Evolutionary conservation across 2,329 filamentous ascomycete genomes (phyloP).

Genomic region (Pseudopyrenochaeta lycopersici): DNA sequence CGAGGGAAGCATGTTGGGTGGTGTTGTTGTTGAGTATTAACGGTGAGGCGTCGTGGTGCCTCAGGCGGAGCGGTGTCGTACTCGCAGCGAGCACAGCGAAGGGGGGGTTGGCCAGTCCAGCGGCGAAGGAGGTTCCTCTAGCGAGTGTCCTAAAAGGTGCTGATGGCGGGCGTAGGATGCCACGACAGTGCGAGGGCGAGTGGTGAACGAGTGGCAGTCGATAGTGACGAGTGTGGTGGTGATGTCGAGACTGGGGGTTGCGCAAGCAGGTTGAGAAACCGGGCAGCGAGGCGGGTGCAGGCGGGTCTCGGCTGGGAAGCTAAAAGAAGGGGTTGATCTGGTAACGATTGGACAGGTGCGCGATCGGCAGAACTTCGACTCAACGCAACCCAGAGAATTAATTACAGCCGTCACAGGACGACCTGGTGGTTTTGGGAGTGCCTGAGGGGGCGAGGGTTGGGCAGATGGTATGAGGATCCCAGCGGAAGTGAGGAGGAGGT

Average conservation of each 20-base stretch:
- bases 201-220: slow-evolving; percentile 39
- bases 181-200: slow-evolving; percentile 7
- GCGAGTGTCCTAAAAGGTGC: slow-evolving; percentile 9
- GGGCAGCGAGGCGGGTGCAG: slow-evolving; percentile 41
- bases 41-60: slow-evolving; percentile 13
- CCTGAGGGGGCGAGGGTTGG: slow-evolving; percentile 35
- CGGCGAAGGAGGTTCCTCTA: slow-evolving; percentile 29
- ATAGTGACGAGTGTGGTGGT: slow-evolving; percentile 25
- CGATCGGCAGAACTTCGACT: slow-evolving; percentile 37
- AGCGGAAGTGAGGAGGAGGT: slow-evolving; percentile 26
- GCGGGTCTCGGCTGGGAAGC: slow-evolving; percentile 31
- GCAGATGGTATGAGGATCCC: slow-evolving; percentile 27
- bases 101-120: slow-evolving; percentile 45
- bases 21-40: slow-evolving; percentile 16
- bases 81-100: slow-evolving; percentile 40
- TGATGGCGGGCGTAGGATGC: slow-evolving; percentile 4
- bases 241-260: slow-evolving; percentile 29
- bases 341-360: slow-evolving; percentile 42
- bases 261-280: slow-evolving; percentile 38
- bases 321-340: slow-evolving; percentile 23
- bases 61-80: slow-evolving; percentile 30
- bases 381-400: slow-evolving; percentile 29
- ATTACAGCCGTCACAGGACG: slow-evolving; percentile 29
- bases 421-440: slow-evolving; percentile 25
- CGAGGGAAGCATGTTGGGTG: slow-evolving; percentile 46